phyloP scores from a whole-genome alignment of 768 basidiomycete species.

The Imleria badia region DNA sequence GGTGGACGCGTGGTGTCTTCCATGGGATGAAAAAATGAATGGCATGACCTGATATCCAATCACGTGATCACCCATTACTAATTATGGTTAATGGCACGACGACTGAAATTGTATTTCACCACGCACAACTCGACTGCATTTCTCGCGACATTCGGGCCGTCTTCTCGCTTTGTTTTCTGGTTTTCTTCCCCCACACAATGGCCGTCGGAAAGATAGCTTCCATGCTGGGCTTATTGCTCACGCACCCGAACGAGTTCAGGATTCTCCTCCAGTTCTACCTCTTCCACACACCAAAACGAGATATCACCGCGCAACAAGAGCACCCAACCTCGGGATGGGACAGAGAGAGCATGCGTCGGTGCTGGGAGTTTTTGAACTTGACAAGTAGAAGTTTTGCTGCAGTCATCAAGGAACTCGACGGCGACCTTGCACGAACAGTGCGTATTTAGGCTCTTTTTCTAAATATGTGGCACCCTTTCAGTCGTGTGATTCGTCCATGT shows the following conservation, averaged over 20 bases:
- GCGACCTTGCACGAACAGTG: conserved; percentile 89
- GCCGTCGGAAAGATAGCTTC: conserved; percentile 52
- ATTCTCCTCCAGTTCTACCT: conserved; percentile 80
- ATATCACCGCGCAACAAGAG: conserved; percentile 75
- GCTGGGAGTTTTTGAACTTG: conserved; percentile 86
- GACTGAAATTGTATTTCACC: background rate
- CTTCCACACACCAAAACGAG: conserved; percentile 78
- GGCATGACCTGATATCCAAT: background rate
- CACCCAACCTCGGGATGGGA: conserved; percentile 85
- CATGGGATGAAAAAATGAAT: conserved; percentile 32
- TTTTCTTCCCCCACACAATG: conserved; percentile 8
- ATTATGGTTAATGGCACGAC: conserved; percentile 16
- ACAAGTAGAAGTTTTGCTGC: conserved; percentile 89
- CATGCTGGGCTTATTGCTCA: conserved; percentile 67
- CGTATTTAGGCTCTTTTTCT: conserved; percentile 35
- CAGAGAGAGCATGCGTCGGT: conserved; percentile 79
- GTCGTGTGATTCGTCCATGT: background rate
- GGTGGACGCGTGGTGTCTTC: conserved; percentile 50
- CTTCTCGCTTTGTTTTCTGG: background rate
- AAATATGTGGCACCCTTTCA: background rate
- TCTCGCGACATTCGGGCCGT: background rate
- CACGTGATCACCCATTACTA: conserved; percentile 2
- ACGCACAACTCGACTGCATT: background rate
- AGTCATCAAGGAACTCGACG: conserved; percentile 95
- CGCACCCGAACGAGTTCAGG: conserved; percentile 82